Evolutionary conservation across 257 asterid genomes (phyloP).

Genomic region (Ehretia macrophylla): DNA sequence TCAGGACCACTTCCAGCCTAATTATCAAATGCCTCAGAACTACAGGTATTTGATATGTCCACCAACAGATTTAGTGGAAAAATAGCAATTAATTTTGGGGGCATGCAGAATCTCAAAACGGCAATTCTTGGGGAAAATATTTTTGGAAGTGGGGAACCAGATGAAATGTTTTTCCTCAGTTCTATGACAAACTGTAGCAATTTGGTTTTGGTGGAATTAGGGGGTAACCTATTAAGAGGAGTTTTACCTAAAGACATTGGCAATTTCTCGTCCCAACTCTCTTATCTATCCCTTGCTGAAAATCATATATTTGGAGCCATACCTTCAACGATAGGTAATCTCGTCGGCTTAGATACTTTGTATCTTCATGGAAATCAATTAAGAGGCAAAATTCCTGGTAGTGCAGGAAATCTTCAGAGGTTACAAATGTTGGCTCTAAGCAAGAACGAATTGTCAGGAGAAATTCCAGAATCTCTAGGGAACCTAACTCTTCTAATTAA

Average conservation of each 20-base stretch:
- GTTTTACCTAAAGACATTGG: slow-evolving; percentile 10
- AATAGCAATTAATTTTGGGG: background rate
- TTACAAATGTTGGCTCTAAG: slow-evolving; percentile 7
- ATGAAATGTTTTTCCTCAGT: too few relatives aligned
- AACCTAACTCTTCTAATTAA: slow-evolving; percentile 11
- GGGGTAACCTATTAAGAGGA: background rate
- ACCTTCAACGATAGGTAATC: too few relatives aligned
- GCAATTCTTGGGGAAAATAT: too few relatives aligned
- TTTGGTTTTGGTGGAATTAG: too few relatives aligned
- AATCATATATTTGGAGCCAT: too few relatives aligned
- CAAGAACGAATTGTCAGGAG: too few relatives aligned
- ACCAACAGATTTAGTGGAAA: slow-evolving; percentile 3
- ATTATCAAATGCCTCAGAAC: slow-evolving; percentile 9
- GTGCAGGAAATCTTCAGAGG: slow-evolving; percentile 18
- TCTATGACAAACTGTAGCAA: too few relatives aligned
- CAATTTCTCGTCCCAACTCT: slow-evolving; percentile 9
- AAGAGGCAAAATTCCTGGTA: background rate
- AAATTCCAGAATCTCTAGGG: slow-evolving; percentile 22
- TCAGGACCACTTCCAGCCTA: background rate
- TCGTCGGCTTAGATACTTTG: too few relatives aligned
- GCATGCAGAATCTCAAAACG: too few relatives aligned
- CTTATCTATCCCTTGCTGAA: slow-evolving; percentile 10
- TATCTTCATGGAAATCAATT: too few relatives aligned
- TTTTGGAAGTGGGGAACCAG: too few relatives aligned
- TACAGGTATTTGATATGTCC: background rate